A percentile compares a stretch with the other conserved stretches of the same genome.
Evolutionary conservation across 805 yeast species (phyloP).

Genomic region (Clavispora phyllophila): DNA sequence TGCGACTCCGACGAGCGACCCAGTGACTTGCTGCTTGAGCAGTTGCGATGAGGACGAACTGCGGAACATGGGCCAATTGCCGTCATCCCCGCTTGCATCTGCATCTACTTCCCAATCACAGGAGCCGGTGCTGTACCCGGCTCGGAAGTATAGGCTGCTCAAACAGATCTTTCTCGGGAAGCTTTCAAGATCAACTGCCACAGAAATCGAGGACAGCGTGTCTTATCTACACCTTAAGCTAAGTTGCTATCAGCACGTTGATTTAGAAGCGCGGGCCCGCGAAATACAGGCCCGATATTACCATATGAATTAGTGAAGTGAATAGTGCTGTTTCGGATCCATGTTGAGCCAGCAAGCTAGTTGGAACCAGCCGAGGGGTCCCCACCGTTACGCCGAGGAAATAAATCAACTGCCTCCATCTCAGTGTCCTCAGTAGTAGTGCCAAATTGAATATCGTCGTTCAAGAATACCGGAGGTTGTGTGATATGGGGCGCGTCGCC

Average conservation of each 20-base stretch:
- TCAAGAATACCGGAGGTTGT: slow-evolving; percentile 35
- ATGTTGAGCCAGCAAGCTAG: background rate
- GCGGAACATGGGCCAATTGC: background rate
- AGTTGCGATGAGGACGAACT: background rate
- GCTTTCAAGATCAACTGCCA: slow-evolving; percentile 9
- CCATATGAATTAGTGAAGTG: slow-evolving; percentile 1
- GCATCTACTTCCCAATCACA: background rate
- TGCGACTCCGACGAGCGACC: background rate
- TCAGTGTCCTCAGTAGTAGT: slow-evolving; percentile 27
- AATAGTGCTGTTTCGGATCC: background rate
- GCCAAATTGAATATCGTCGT: slow-evolving; percentile 21
- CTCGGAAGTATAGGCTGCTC: background rate
- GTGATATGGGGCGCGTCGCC: slow-evolving; percentile 37
- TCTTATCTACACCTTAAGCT: slow-evolving; percentile 18
- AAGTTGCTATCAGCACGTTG: slow-evolving; percentile 9
- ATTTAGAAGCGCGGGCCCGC: slow-evolving; percentile 9
- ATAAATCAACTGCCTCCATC: slow-evolving; percentile 25
- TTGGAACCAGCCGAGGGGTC: background rate
- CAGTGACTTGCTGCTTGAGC: background rate
- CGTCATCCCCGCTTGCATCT: background rate
- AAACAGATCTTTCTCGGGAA: background rate
- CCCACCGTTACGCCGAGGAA: slow-evolving; percentile 14
- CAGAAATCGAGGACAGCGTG: slow-evolving; percentile 14
- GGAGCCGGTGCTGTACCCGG: background rate
- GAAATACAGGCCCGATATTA: slow-evolving; percentile 12